These are phyloP conservation scores for Tolypocladium paradoxum DNA, from an alignment of 2,329 filamentous ascomycete species.

Conservation along the genomic window DNA sequence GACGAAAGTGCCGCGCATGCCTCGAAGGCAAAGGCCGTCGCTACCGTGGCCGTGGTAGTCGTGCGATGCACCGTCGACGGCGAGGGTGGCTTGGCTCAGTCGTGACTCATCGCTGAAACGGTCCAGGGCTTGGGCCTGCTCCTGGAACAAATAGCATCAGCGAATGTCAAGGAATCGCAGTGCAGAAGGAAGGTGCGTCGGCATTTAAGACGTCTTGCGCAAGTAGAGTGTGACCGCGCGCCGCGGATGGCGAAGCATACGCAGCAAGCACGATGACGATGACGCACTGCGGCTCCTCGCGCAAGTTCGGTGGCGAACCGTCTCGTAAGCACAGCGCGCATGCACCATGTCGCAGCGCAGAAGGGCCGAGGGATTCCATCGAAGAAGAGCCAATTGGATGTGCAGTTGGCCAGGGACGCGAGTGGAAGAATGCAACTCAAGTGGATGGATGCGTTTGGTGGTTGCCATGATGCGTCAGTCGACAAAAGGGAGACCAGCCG, in stretches of 20 bases:
- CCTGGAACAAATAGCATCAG: neutral
- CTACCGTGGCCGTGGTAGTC: neutral
- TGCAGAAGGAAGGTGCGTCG: neutral
- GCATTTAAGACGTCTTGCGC: neutral
- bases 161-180: neutral
- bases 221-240: neutral
- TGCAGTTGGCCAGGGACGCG: neutral
- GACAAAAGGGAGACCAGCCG: neutral
- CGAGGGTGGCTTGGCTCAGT: neutral
- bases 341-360: neutral
- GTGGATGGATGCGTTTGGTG: neutral
- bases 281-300: neutral
- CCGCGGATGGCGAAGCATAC: neutral
- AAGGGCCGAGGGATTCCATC: neutral
- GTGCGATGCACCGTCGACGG: neutral
- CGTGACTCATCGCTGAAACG: constrained; percentile 1
- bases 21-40: neutral
- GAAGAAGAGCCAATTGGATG: neutral
- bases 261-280: neutral
- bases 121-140: neutral
- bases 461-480: neutral
- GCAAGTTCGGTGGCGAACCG: neutral
- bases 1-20: neutral
- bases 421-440: neutral
- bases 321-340: neutral